Evolutionary conservation across 345 rosid genomes (phyloP), one percentile per base, ranked within the genome.

Genomic region (Lepidium africanum): DNA sequence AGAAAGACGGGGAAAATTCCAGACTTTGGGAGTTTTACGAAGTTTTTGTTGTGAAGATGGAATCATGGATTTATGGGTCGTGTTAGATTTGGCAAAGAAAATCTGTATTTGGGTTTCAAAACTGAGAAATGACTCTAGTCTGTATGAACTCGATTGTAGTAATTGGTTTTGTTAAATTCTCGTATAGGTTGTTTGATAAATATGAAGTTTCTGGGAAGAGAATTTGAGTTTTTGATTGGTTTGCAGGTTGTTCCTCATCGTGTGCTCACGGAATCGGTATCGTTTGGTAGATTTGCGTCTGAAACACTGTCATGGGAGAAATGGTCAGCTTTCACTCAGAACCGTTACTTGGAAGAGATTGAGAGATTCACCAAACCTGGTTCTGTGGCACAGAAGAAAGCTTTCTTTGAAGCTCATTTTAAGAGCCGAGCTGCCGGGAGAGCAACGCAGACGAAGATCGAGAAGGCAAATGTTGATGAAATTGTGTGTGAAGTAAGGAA

Each of bases 271-370:
- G 99, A 91, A 63, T 94, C 97, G 0, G 71, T 91, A 47, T 88
- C 99, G 1, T 89, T 94, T 17, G 97, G 97, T 67, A 84, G 95
- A 80, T 94, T 80, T 41, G 77, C 85, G 82, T 80, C 92, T n/a
- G 99, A 91, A 69, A 64, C 91, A 23, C 62, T 94, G 60, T 82
- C 83, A 39, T 91, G 97, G 99, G 96, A 79, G 81, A 90, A 85
- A 65, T 91, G 94, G 94, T 94, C 99, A 65, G 73, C 95, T 39
- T 94, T 94, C 66, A 84, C 95, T 66, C 91, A 87, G 81, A 94
- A 94, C 25, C 95, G 88, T 43, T 85, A 89, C 81, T 70, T 89
- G 67, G 97, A 94, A 76, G 99, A 94, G 76, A 91, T 83, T 2
- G 88, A 91, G 84, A 89, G 78, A 69, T 84, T 80, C 51, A 84